Percentiles rank a stretch among this genome's conserved stretches.
Conservation (phyloP, 768 basidiomycete species). For the Amylocystis lapponica region DNA sequence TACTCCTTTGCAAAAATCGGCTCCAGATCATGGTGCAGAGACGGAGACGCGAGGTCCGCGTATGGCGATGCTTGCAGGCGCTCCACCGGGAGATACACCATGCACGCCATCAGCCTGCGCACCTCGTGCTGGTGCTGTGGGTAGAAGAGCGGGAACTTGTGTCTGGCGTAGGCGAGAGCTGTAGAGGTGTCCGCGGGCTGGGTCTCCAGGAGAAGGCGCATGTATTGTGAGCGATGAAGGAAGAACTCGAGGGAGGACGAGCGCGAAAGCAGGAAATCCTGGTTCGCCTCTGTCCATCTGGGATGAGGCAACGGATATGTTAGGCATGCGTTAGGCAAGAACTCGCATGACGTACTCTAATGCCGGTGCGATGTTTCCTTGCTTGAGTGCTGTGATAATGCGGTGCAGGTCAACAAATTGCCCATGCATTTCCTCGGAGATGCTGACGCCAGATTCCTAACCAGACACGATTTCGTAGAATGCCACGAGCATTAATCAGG, state of each 20-base stretch:
- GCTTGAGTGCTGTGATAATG: conserved; percentile 62
- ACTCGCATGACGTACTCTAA: conserved; percentile 49
- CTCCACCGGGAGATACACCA: conserved; percentile 64
- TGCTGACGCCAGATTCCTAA: conserved; percentile 66
- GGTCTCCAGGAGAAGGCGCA: conserved; percentile 65
- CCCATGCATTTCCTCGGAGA: conserved; percentile 42
- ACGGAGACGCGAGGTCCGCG: conserved; percentile 63
- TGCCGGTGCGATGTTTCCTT: conserved; percentile 67
- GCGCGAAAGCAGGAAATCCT: conserved; percentile 56
- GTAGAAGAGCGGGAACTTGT: conserved; percentile 59
- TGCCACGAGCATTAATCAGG: too few relatives aligned
- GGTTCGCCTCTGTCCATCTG: conserved; percentile 77
- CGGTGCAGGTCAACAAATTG: conserved; percentile 68
- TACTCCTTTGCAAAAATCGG: conserved; percentile 86
- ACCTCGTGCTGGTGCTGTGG: conserved; percentile 57
- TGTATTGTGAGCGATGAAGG: conserved; percentile 87
- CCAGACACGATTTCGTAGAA: conserved; percentile 6
- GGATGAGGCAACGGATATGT: not conserved
- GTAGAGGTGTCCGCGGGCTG: conserved; percentile 49
- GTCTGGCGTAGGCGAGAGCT: conserved; percentile 73
- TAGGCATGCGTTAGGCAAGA: too few relatives aligned
- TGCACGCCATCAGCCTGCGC: conserved; percentile 60
- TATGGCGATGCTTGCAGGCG: conserved; percentile 69
- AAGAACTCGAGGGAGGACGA: conserved; percentile 84
- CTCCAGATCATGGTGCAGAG: conserved; percentile 72